Conservation (phyloP, 129 eudicot genomes). For the Glebionis coronaria region DNA sequence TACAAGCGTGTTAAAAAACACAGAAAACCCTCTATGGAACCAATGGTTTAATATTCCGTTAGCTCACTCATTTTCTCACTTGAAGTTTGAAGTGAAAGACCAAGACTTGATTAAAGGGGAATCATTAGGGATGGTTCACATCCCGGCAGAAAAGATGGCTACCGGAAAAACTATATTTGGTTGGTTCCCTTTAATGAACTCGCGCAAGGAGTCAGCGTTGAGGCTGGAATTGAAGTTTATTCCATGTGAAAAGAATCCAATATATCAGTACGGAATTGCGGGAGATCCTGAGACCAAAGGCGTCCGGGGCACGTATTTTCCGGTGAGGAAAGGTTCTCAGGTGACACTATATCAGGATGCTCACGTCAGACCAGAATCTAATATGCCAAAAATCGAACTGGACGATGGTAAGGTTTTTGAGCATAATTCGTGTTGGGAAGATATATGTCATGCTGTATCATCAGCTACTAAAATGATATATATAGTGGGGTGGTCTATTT, state of each 20-base stretch:
- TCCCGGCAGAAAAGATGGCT: conserved; percentile 45
- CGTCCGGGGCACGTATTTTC: conserved; percentile 59
- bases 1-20: conserved; percentile 74
- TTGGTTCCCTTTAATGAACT: conserved; percentile 60
- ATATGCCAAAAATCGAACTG: conserved; percentile 52
- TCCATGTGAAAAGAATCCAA: conserved; percentile 45
- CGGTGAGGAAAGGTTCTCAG: conserved; percentile 61
- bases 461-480: conserved; percentile 84
- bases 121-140: conserved; percentile 44
- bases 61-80: conserved; percentile 44
- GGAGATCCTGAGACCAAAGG: conserved; percentile 54
- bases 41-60: conserved; percentile 56
- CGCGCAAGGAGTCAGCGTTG: conserved; percentile 50
- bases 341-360: conserved; percentile 93
- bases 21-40: conserved; percentile 70
- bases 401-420: conserved; percentile 49
- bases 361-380: conserved; percentile 40
- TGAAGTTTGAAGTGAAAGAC: conserved; percentile 74
- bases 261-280: conserved; percentile 46
- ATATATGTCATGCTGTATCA: conserved; percentile 74
- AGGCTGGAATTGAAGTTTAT: conserved; percentile 47
- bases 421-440: conserved; percentile 78
- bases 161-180: conserved; percentile 42
- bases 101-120: conserved; percentile 68
- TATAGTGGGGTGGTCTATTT: conserved; percentile 83